Conservation (phyloP, 805 yeast species). For the Wickerhamiella sorbophila region DNA sequence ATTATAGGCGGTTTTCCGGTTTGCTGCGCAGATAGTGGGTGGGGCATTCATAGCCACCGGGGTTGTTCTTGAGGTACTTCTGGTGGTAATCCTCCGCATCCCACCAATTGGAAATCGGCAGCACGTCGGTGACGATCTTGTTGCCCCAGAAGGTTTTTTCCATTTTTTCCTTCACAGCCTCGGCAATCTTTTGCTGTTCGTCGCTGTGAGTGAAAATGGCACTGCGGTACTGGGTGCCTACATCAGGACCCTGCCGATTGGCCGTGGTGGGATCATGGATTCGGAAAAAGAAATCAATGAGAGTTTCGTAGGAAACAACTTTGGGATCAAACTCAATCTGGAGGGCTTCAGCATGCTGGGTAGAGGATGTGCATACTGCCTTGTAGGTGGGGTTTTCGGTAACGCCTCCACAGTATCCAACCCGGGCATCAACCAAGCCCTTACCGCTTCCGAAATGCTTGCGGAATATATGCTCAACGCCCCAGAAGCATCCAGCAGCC, state of each 20-base stretch:
- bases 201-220: slow-evolving; percentile 53
- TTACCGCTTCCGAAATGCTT: slow-evolving; percentile 46
- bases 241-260: slow-evolving; percentile 75
- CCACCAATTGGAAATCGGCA: slow-evolving; percentile 54
- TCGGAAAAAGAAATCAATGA: slow-evolving; percentile 72
- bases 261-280: slow-evolving; percentile 89
- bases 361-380: slow-evolving; percentile 62
- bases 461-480: slow-evolving; percentile 64
- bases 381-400: slow-evolving; percentile 42
- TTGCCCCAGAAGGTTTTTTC: slow-evolving; percentile 68
- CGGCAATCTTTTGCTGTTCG: slow-evolving; percentile 36
- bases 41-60: slow-evolving; percentile 81
- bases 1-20: slow-evolving; percentile 28
- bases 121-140: slow-evolving; percentile 53
- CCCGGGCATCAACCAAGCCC: slow-evolving; percentile 62
- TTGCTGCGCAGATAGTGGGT: slow-evolving; percentile 64
- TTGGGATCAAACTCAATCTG: slow-evolving; percentile 74
- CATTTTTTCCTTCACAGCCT: slow-evolving; percentile 34
- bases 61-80: slow-evolving; percentile 61
- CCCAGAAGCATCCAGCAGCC: slow-evolving; percentile 42
- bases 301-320: slow-evolving; percentile 39
- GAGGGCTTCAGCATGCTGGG: slow-evolving; percentile 69
- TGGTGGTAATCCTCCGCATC: slow-evolving; percentile 98
- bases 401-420: slow-evolving; percentile 81
- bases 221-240: slow-evolving; percentile 81